Percentiles rank a stretch among this genome's conserved stretches.
phyloP scores from a whole-genome alignment of 345 rosid genomes.

The Heritiera fomes region DNA sequence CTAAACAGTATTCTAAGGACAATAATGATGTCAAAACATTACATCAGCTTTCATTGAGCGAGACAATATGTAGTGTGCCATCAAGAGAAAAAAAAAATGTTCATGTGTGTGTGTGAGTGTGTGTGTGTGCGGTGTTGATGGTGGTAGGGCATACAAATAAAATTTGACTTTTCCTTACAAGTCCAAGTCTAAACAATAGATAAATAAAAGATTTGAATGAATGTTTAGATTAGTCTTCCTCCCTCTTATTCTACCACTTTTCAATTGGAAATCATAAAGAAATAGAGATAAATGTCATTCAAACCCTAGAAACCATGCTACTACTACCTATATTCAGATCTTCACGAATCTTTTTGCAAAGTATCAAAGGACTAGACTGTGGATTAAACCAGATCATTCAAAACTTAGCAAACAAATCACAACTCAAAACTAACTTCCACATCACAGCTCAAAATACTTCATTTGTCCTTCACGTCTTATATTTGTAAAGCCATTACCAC shows the following conservation, averaged over 20 bases:
- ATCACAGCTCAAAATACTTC: neutral
- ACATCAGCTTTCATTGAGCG: neutral
- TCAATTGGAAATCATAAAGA: neutral
- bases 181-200: neutral
- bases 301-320: neutral
- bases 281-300: neutral
- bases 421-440: neutral
- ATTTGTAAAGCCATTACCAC: neutral
- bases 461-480: neutral
- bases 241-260: neutral
- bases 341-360: neutral
- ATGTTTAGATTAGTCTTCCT: neutral
- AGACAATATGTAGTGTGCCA: neutral
- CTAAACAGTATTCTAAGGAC: neutral
- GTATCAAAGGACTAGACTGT: neutral
- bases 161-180: neutral
- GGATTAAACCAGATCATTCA: neutral
- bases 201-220: neutral
- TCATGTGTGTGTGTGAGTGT: no score
- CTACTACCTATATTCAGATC: neutral
- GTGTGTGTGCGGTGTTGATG: neutral
- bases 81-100: neutral
- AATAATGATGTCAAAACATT: neutral
- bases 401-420: neutral
- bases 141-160: neutral